A percentile compares a stretch with the other conserved stretches of the same genome.
These are phyloP conservation scores for Silybum marianum DNA, from an alignment of 129 eudicot genomes.

Conservation along the genomic window DNA sequence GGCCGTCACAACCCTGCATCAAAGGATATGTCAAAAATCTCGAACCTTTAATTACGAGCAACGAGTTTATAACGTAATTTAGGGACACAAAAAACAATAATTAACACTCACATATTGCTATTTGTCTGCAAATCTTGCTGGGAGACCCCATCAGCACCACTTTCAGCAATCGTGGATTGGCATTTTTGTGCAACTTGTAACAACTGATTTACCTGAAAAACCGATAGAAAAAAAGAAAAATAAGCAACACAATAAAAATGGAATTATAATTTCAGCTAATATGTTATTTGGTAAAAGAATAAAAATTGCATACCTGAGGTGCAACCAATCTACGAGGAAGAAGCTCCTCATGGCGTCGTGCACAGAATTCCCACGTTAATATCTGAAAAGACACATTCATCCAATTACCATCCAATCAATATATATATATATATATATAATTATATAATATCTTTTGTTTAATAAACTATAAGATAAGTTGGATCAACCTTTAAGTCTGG, in stretches of 20 bases:
- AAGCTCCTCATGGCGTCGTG: constrained; percentile 90
- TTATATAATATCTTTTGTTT: too few relatives aligned
- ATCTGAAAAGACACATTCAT: constrained; percentile 47
- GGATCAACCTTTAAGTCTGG: constrained; percentile 76
- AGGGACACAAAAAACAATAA: background rate
- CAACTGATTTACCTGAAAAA: constrained; percentile 80
- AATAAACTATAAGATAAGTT: background rate
- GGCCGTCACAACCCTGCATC: constrained; percentile 81
- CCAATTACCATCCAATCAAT: too few relatives aligned
- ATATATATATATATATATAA: too few relatives aligned
- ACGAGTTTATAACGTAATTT: background rate
- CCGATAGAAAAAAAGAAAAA: background rate
- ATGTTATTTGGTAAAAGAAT: background rate
- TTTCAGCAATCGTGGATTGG: constrained; percentile 79
- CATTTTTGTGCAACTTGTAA: constrained; percentile 94
- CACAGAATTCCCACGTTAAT: constrained; percentile 98
- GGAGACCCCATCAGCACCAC: constrained; percentile 83
- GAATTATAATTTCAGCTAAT: background rate
- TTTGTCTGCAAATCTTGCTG: constrained; percentile 84
- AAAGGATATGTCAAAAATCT: background rate
- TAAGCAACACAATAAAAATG: background rate
- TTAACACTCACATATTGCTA: constrained; percentile 72
- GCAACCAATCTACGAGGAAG: constrained; percentile 93
- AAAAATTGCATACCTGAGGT: constrained; percentile 67
- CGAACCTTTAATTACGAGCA: background rate